These are phyloP conservation scores for Reutealis trisperma DNA, from an alignment of 345 rosid genomes.

Conservation along the genomic window DNA sequence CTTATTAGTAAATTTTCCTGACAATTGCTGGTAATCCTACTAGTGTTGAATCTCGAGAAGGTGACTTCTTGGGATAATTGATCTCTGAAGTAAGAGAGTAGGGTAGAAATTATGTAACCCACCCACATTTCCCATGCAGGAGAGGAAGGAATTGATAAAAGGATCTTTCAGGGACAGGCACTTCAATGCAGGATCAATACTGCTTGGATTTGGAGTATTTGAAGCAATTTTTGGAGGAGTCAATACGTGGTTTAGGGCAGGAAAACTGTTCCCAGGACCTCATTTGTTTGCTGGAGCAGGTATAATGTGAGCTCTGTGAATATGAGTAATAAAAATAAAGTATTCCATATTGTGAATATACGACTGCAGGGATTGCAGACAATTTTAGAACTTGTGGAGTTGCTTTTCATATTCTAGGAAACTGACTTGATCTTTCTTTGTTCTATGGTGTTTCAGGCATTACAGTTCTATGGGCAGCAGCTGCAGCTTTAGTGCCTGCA, in stretches of 20 bases:
- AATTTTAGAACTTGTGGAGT: background rate
- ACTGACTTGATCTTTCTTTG: conserved; percentile 1
- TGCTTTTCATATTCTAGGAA: background rate
- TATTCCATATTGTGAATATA: background rate
- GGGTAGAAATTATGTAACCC: conserved; percentile 4
- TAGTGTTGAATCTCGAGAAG: background rate
- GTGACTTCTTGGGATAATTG: background rate
- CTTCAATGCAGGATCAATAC: conserved; percentile 77
- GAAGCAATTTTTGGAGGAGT: conserved; percentile 77
- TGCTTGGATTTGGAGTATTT: conserved; percentile 83
- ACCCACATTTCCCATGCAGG: conserved; percentile 36
- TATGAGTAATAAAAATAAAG: background rate
- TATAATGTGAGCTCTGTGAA: conserved; percentile 7
- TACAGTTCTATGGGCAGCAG: conserved; percentile 79
- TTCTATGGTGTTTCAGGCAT: conserved; percentile 45
- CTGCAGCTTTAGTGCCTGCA: conserved; percentile 82
- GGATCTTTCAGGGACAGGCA: conserved; percentile 76
- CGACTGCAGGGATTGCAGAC: background rate
- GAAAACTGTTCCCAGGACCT: conserved; percentile 97
- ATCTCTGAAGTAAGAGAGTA: background rate
- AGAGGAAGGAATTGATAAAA: conserved; percentile 67
- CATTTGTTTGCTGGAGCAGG: conserved; percentile 95
- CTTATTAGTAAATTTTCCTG: background rate
- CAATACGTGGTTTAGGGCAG: conserved; percentile 81
- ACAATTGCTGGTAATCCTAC: background rate